Percentiles rank a stretch among this genome's conserved stretches.
These are phyloP conservation scores for Penium margaritaceum DNA, from an alignment of 139 green algal genomes.

Conservation along the genomic window DNA sequence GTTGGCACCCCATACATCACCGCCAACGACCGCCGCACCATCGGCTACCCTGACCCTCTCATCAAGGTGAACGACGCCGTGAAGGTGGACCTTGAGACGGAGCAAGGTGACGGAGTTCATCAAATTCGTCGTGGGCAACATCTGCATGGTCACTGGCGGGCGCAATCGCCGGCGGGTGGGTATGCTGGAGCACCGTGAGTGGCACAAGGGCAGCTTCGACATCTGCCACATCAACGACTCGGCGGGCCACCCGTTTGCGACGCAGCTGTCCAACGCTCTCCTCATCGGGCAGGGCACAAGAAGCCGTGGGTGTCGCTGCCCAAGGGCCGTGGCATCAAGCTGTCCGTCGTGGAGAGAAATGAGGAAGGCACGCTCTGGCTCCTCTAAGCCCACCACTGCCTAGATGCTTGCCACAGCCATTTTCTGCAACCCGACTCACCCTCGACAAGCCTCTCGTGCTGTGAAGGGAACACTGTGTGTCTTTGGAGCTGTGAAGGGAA, in stretches of 20 bases:
- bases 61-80: conserved; percentile 92
- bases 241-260: conserved; percentile 84
- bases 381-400: no score
- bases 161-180: conserved; percentile 33
- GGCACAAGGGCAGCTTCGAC: conserved; percentile 88
- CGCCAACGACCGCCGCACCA: conserved; percentile 92
- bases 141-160: conserved; percentile 78
- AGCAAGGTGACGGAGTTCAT: conserved; percentile 89
- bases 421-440: no score
- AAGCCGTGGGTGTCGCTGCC: conserved; percentile 90
- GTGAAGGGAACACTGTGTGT: no score
- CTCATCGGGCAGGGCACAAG: conserved; percentile 89
- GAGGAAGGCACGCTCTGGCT: no score
- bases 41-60: conserved; percentile 96
- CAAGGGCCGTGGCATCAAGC: conserved; percentile 94
- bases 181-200: conserved; percentile 80
- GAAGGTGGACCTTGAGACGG: conserved; percentile 92
- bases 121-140: conserved; percentile 93
- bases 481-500: no score
- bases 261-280: conserved; percentile 88
- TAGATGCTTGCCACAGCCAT: no score
- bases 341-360: conserved; percentile 93
- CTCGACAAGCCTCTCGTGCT: no score
- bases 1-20: conserved; percentile 83
- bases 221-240: conserved; percentile 93